Percentiles rank a stretch among this genome's conserved stretches.
phyloP scores from a whole-genome alignment of 140 eudicot species.

The Oenanthe javanica region DNA sequence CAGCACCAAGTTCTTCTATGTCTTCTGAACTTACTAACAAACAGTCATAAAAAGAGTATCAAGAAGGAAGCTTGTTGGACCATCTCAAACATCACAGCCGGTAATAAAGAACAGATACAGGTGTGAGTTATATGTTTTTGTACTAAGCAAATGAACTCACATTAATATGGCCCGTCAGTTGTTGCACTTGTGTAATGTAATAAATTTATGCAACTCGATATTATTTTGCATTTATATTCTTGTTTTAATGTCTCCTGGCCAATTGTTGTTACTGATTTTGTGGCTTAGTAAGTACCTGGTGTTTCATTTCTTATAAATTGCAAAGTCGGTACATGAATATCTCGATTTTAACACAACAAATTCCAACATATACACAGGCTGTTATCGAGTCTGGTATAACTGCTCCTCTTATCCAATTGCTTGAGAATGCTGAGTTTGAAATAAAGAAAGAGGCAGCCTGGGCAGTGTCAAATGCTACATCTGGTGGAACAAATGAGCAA shows the following conservation, averaged over 20 bases:
- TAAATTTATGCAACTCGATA: neutral
- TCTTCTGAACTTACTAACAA: conserved; percentile 18
- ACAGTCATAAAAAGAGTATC: conserved; percentile 23
- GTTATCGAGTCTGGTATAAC: conserved; percentile 34
- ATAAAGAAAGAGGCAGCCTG: conserved; percentile 42
- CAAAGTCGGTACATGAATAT: neutral
- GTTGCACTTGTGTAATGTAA: neutral
- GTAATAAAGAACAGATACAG: conserved; percentile 34
- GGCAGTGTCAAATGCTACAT: conserved; percentile 40
- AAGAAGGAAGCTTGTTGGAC: conserved; percentile 39
- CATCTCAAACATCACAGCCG: conserved; percentile 31
- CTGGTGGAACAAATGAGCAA: conserved; percentile 43
- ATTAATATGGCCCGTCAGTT: neutral
- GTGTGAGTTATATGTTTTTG: conserved; percentile 2
- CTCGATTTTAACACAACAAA: neutral
- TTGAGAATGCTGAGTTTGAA: conserved; percentile 40
- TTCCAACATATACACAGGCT: conserved; percentile 21
- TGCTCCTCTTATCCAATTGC: conserved; percentile 27
- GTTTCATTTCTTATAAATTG: neutral
- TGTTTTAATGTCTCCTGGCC: neutral
- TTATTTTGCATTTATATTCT: neutral
- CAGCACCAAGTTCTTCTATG: conserved; percentile 27
- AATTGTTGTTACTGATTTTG: neutral
- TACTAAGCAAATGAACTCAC: neutral
- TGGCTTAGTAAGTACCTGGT: neutral